Evolutionary conservation across 495 filamentous ascomycete genomes (phyloP).

Genomic region (Xylaria acuta): DNA sequence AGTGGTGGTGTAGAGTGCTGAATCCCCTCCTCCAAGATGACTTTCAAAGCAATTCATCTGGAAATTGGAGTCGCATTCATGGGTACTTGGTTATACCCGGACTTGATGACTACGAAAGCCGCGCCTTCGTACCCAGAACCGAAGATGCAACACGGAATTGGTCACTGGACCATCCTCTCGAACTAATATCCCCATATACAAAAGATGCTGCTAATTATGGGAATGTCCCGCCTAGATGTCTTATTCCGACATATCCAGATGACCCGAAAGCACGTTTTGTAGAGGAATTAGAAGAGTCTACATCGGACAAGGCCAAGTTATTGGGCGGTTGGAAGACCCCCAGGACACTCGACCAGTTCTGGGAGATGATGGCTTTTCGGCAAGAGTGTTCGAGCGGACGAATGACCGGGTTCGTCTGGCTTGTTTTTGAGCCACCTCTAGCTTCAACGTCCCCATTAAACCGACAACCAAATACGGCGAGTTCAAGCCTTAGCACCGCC

Average conservation of each 20-base stretch:
- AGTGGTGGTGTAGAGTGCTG: constrained; percentile 92
- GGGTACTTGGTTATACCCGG: constrained; percentile 90
- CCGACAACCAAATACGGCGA: constrained; percentile 1
- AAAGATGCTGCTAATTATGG: constrained; percentile 57
- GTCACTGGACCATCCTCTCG: constrained; percentile 61
- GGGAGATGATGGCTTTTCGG: constrained; percentile 97
- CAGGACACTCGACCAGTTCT: constrained; percentile 85
- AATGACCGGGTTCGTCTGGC: constrained; percentile 92
- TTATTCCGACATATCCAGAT: constrained; percentile 92
- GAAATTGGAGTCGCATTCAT: constrained; percentile 50
- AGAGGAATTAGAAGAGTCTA: constrained; percentile 83
- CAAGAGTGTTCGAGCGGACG: constrained; percentile 94
- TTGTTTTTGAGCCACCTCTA: constrained; percentile 70
- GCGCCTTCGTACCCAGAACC: constrained; percentile 61
- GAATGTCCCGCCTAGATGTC: constrained; percentile 73
- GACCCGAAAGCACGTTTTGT: constrained; percentile 95
- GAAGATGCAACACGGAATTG: constrained; percentile 54
- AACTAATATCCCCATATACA: constrained; percentile 67
- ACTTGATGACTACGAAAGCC: constrained; percentile 76
- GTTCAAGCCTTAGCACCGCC: not conserved
- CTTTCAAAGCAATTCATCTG: constrained; percentile 31
- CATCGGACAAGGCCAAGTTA: constrained; percentile 58
- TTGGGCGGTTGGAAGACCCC: constrained; percentile 77
- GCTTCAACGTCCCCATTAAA: not conserved
- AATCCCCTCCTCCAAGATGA: constrained; percentile 70